Conservation (phyloP, 2,329 filamentous ascomycete genomes). For the Grosmannia serpens region DNA sequence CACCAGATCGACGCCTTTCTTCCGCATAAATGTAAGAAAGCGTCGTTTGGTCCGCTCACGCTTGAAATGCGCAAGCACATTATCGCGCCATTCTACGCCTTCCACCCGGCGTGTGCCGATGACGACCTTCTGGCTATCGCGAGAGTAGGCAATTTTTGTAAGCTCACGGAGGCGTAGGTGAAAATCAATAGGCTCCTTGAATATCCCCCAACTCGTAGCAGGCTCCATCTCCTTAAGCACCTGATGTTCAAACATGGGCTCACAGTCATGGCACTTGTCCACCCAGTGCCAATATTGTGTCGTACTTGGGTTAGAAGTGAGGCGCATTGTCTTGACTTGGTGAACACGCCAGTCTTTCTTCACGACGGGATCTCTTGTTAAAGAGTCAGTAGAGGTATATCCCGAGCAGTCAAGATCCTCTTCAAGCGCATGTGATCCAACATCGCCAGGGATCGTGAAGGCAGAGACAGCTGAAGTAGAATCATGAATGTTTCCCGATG, state of each 20-base stretch:
- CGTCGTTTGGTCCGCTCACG: constrained; percentile 39
- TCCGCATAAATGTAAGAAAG: constrained; percentile 35
- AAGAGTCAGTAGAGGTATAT: constrained; percentile 42
- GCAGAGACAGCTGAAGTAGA: background rate
- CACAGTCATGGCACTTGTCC: constrained; percentile 16
- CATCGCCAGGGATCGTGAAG: background rate
- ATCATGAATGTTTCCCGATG: background rate
- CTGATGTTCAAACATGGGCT: constrained; percentile 38
- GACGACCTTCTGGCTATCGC: constrained; percentile 28
- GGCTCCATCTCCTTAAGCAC: constrained; percentile 34
- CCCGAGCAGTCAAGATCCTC: constrained; percentile 32
- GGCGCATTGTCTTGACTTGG: constrained; percentile 36
- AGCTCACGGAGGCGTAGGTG: constrained; percentile 35
- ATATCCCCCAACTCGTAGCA: constrained; percentile 33
- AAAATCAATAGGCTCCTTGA: constrained; percentile 39
- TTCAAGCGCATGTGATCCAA: constrained; percentile 3
- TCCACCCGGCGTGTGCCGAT: constrained; percentile 24
- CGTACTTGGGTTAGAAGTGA: constrained; percentile 33
- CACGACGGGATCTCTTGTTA: constrained; percentile 31
- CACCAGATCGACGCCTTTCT: constrained; percentile 29
- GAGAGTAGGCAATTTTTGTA: constrained; percentile 31
- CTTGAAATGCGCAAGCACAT: constrained; percentile 41
- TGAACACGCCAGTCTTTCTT: constrained; percentile 39
- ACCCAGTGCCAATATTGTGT: constrained; percentile 48
- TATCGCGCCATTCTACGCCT: constrained; percentile 25